Conservation (phyloP, 2,329 filamentous ascomycete genomes). For the Fusarium irregulare region DNA sequence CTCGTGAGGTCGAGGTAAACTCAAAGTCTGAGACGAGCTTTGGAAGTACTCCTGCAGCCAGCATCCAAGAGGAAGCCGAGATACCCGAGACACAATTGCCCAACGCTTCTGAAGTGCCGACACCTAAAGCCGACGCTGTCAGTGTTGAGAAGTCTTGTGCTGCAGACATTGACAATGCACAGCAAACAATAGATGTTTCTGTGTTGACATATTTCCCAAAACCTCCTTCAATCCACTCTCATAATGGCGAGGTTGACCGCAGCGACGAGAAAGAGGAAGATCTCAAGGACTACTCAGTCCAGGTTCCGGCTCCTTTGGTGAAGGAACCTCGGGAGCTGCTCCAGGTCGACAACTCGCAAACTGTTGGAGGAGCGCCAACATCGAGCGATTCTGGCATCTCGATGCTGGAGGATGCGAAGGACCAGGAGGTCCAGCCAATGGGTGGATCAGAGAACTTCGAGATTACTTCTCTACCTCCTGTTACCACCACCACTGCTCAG, state of each 20-base stretch:
- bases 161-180: neutral
- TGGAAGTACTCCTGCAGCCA: slow-evolving; percentile 25
- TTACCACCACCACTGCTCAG: neutral
- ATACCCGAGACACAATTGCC: slow-evolving; percentile 1
- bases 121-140: slow-evolving; percentile 10
- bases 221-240: slow-evolving; percentile 27
- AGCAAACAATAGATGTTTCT: slow-evolving; percentile 11
- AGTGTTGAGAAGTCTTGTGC: neutral
- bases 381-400: slow-evolving; percentile 42
- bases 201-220: slow-evolving; percentile 33
- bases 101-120: slow-evolving; percentile 25
- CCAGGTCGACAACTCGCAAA: neutral
- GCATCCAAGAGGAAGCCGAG: slow-evolving; percentile 21
- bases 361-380: slow-evolving; percentile 11
- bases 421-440: slow-evolving; percentile 14
- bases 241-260: slow-evolving; percentile 3
- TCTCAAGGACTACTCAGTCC: neutral
- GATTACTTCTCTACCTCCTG: neutral
- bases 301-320: neutral
- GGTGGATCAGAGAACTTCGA: slow-evolving; percentile 15
- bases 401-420: slow-evolving; percentile 34
- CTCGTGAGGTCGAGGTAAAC: slow-evolving; percentile 24
- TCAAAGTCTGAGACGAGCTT: slow-evolving; percentile 39
- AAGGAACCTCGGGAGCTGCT: neutral
- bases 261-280: slow-evolving; percentile 13